Base-by-base conservation (phyloP, 2,329 filamentous ascomycete species). In the Penicillium sclerotiorum region DNA sequence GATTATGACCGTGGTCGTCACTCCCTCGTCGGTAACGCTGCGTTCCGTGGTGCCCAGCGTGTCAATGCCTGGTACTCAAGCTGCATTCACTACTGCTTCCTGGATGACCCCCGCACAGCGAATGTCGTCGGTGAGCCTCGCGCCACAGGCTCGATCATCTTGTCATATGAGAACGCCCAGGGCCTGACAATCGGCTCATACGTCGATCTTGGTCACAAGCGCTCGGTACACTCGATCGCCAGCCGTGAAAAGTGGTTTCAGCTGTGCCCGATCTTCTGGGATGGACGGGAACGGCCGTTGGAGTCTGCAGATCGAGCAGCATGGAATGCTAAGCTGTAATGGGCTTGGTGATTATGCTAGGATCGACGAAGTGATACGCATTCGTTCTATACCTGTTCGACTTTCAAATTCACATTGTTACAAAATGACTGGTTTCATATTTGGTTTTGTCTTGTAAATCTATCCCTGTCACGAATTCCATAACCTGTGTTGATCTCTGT, bases 81-180 rank as follows among this genome's bases (percentile, higher is more conserved):
- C 54, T 73, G 78, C 48, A 82, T 83, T 57, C 81, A 84, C 59
- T 84, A 82, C 65, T 77, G 78, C 60, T 83, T 83, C 67, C 70
- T 84, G 6, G 81, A 83, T 53, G 80, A 83, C 50, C 78, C 79
- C 20, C 76, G 81, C 5, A 83, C 80, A 0, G 73, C 67, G 55
- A 75, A 74, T 47, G 73, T 80, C 5, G 80, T 83, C 1, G 75
- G 73, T 3, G 89, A 93, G 73, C 88, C 89, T 27, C 87, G 87
- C 66, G 83, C 81, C 50, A 87, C 84, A 4, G 88, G 87, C 61
- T 80, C 77, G 22, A 87, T 83, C 0, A 84, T 91, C 12, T 75
- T 91, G 50, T 83, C 84, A 53, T 91, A 91, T 67, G 88, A 92
- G 60, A 80, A 89, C 46, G 82, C 86, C 43, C 85, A 89, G 60